A percentile compares a stretch with the other conserved stretches of the same genome.
These are phyloP conservation scores for Cryptomeria japonica DNA, from an alignment of 75 land plant species.

Conservation along the genomic window DNA sequence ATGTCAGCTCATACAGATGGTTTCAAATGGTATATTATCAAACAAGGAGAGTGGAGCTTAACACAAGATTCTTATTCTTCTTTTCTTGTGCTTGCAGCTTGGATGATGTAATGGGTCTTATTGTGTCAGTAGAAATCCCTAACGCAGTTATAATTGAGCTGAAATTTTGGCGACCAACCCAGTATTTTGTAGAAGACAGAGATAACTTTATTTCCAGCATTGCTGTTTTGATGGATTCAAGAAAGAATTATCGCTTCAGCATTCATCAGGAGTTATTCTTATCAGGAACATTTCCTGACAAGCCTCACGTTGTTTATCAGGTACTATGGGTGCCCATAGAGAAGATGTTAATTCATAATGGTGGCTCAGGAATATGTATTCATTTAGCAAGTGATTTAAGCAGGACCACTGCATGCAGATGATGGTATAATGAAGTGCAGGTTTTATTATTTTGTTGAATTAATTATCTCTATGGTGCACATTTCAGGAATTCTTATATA, in stretches of 20 bases:
- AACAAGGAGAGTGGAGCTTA: background rate
- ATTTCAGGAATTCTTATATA: background rate
- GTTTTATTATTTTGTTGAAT: background rate
- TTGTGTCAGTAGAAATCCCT: slow-evolving; percentile 30
- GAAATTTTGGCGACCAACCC: slow-evolving; percentile 45
- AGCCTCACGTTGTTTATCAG: slow-evolving; percentile 28
- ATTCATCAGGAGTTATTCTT: slow-evolving; percentile 39
- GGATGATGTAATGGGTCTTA: slow-evolving; percentile 39
- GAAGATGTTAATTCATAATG: background rate
- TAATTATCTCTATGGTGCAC: background rate
- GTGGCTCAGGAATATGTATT: background rate
- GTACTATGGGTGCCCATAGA: slow-evolving; percentile 7
- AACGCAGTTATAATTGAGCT: slow-evolving; percentile 39
- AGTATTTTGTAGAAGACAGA: slow-evolving; percentile 38
- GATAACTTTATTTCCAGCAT: slow-evolving; percentile 47
- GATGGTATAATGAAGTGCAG: background rate
- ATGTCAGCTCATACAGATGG: background rate
- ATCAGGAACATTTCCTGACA: slow-evolving; percentile 43
- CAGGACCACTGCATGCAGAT: background rate
- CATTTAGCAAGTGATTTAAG: background rate
- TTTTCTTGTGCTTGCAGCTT: slow-evolving; percentile 30
- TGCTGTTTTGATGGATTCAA: slow-evolving; percentile 34
- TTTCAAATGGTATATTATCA: background rate
- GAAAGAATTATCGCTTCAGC: slow-evolving; percentile 20
- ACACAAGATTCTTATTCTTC: slow-evolving; percentile 4